A percentile compares a stretch with the other conserved stretches of the same genome.
Evolutionary conservation across 2,329 filamentous ascomycete genomes (phyloP).

Genomic region (Fusarium buxicola): DNA sequence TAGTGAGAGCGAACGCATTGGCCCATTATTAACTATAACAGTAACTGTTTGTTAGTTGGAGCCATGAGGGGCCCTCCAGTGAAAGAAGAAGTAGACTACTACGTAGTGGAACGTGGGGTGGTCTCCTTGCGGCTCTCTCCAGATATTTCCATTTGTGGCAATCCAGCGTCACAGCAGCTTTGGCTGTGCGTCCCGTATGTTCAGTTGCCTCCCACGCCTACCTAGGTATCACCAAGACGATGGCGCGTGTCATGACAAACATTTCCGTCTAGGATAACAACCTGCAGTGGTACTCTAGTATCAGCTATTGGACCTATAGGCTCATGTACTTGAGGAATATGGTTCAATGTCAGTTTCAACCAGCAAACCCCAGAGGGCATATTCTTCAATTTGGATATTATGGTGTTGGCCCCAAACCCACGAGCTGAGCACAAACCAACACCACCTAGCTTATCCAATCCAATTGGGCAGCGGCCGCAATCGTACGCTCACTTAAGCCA

Average conservation of each 20-base stretch:
- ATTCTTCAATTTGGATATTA: no score
- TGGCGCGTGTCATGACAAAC: not conserved
- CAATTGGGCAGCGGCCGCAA: slow-evolving; percentile 16
- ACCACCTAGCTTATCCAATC: no score
- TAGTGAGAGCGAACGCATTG: no score
- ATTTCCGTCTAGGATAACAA: not conserved
- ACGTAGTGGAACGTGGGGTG: slow-evolving; percentile 28
- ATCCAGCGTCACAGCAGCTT: slow-evolving; percentile 1
- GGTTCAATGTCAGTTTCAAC: no score
- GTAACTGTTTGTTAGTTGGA: not conserved
- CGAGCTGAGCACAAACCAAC: slow-evolving; percentile 1
- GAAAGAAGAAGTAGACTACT: slow-evolving; percentile 1
- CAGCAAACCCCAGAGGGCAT: no score
- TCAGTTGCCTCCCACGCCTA: no score
- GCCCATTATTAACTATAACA: not conserved
- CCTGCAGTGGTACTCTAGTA: no score
- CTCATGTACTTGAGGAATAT: no score
- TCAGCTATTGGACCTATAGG: no score
- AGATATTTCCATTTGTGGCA: slow-evolving; percentile 36
- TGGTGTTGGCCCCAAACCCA: not conserved
- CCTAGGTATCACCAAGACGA: not conserved
- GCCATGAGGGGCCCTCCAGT: not conserved
- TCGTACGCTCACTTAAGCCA: not conserved
- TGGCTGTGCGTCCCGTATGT: not conserved
- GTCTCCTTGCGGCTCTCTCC: slow-evolving; percentile 20